Evolutionary conservation across 352 stramenopile genomes (phyloP).

Genomic region (Globisporangium polare): DNA sequence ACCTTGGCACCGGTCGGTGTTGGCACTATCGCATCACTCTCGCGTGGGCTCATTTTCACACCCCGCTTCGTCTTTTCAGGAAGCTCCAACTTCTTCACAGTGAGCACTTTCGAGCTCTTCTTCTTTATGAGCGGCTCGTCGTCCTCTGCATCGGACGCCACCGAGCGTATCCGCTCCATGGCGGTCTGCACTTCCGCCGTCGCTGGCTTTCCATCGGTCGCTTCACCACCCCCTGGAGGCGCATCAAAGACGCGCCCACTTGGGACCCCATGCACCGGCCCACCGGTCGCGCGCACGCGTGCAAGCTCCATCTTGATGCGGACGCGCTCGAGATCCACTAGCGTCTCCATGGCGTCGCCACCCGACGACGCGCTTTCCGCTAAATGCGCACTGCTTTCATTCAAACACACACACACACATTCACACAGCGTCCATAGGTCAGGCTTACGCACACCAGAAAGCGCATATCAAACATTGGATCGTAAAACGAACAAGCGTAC

Average conservation of each 20-base stretch:
- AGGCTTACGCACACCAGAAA: background rate
- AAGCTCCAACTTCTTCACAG: background rate
- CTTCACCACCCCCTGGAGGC: slow-evolving; percentile 25
- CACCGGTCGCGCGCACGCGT: slow-evolving; percentile 23
- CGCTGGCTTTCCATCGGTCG: slow-evolving; percentile 47
- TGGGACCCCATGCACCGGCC: slow-evolving; percentile 29
- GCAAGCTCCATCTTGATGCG: slow-evolving; percentile 41
- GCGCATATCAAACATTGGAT: background rate
- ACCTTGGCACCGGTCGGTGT: background rate
- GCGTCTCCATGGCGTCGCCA: slow-evolving; percentile 6
- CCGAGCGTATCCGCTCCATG: background rate
- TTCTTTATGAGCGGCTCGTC: slow-evolving; percentile 1
- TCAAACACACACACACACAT: background rate
- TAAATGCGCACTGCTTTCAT: background rate
- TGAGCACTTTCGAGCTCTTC: background rate
- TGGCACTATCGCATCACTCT: background rate
- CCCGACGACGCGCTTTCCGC: background rate
- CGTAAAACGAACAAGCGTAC: background rate
- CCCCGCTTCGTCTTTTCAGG: background rate
- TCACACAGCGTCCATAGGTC: background rate
- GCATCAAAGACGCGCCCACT: slow-evolving; percentile 57
- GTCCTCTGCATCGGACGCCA: background rate
- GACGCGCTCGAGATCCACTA: slow-evolving; percentile 29
- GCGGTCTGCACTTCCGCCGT: slow-evolving; percentile 40
- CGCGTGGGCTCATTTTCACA: background rate